Evolutionary conservation across 495 filamentous ascomycete genomes (phyloP), one percentile per base, ranked within the genome.

Genomic region (Aspergillus egyptiacus): DNA sequence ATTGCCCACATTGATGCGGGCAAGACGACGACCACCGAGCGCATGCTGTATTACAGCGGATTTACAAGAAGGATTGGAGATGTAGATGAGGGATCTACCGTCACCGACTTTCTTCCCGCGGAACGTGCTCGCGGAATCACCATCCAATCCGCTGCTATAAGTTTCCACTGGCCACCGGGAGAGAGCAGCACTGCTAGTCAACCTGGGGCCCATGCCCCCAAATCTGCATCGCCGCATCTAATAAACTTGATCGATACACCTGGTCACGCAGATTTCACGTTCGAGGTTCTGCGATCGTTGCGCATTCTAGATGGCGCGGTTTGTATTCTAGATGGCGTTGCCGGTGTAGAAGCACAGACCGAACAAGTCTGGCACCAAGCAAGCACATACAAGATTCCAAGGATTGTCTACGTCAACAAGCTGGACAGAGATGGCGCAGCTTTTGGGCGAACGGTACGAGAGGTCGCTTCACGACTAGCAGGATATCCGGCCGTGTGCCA

Each of bases 1-100:
- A 96, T 99, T 64, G 94, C 94, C 30, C 94, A 99, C 67, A 96
- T 97, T 51, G 94, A 97, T 81, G 94, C 94, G 37, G 93, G 94
- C 38, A 99, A 99, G 76, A 99, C 94, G 6, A 99, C 94, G 0
- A 99, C 94, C 0, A 97, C 94, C 4, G 94, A 99, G 80, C 90
- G 95, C 43, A 97, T 97, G 93, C 85, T 99, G 60, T 97, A 91
- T 58, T 95, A 97, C 62, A 94, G 90, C 55, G 93, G 94, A 5
- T 83, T 87, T 53, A 93, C 91, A 5, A 75, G 87, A 38, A 73
- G 89, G 59, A 81, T 96, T 59, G 93, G 93, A 83, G 91, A 97
- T 68, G 94, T 99, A 51, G 91, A 99, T 55, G 87, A 95, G 67
- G 94, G 94, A 28, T 93, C 91, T 35, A 99, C 94, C 9, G 89